These are phyloP conservation scores for Crassisporium funariophilum DNA, from an alignment of 768 basidiomycete species.

Conservation along the genomic window DNA sequence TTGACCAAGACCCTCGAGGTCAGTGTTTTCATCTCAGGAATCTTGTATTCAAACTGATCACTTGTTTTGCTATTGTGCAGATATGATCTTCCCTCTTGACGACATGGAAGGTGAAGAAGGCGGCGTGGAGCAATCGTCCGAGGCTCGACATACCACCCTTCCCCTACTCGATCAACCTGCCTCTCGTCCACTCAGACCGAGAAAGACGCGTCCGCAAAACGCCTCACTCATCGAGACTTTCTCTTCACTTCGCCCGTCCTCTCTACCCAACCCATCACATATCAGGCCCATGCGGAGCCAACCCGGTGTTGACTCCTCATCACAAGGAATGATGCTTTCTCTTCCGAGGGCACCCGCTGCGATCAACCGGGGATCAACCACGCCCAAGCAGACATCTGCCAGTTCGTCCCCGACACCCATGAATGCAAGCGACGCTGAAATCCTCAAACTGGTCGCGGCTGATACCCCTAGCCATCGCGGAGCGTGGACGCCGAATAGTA, in stretches of 20 bases:
- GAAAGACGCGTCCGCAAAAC: constrained; percentile 33
- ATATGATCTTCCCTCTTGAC: constrained; percentile 73
- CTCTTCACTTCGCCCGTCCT: constrained; percentile 61
- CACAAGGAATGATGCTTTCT: constrained; percentile 33
- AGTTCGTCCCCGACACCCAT: constrained; percentile 15
- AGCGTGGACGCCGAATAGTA: constrained; percentile 67
- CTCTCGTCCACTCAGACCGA: constrained; percentile 31
- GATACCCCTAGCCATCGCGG: constrained; percentile 69
- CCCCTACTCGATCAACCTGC: constrained; percentile 45
- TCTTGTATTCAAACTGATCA: constrained; percentile 5
- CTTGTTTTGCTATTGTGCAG: constrained; percentile 31
- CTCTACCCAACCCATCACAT: constrained; percentile 68
- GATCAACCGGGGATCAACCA: constrained; percentile 13
- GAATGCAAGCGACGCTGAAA: constrained; percentile 38
- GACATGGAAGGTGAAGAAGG: constrained; percentile 55
- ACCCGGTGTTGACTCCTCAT: constrained; percentile 40
- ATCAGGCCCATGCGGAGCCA: constrained; percentile 47
- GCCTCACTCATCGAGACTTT: constrained; percentile 53
- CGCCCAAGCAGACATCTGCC: constrained; percentile 12
- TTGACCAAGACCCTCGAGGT: constrained; percentile 47
- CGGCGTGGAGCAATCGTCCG: constrained; percentile 30
- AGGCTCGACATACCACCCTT: constrained; percentile 34
- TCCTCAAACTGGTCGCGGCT: constrained; percentile 67
- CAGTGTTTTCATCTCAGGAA: constrained; percentile 18
- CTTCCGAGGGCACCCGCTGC: constrained; percentile 26